Evolutionary conservation across 108 stramenopile species (phyloP), one percentile per base, ranked within the genome.

Genomic region (Bacterosira constricta): DNA sequence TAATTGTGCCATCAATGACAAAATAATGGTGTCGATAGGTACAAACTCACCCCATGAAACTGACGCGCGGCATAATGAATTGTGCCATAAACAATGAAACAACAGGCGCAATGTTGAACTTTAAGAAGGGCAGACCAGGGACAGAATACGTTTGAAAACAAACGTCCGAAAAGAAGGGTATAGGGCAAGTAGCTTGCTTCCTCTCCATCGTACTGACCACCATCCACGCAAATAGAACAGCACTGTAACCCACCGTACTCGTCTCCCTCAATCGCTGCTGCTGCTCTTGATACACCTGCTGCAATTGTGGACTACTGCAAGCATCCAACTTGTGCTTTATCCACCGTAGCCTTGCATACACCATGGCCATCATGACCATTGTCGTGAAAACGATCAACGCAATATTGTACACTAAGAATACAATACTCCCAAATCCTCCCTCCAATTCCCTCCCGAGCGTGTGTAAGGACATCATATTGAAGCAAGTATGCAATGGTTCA

Each of bases 191-290:
- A n/a, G 73, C 30, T 41, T 56, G 47, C 27, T 66, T 66, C 31
- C 79, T 47, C 39, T 83, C 72, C 55, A 94, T 61, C 4, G 90
- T 81, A 9, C 83, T 58, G 20, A 90, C 79, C 1, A 90, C 89
- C 80, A 85, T 86, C 90, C 90, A 91, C 23, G 88, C 89, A 83
- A 94, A 94, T 5, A 94, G 57, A 6, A 94, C 88, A 9, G 84
- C 93, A 31, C 86, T 87, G 68, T 85, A 94, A 1, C 93, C 93
- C 25, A 94, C 93, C 18, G 88, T 80, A 59, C 75, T 83, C 13
- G 83, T 85, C 30, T 70, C 74, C 27, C 56, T 41, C 32, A 79
- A 61, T 10, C 63, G 44, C 27, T 46, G 21, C 35, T 50, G 42
- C 31, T 49, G 25, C 11, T 55, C 44, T 38, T 63, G 56, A 18